These are phyloP conservation scores for Carex littledalei DNA, from an alignment of 176 grass and related monocot genomes.

Conservation along the genomic window DNA sequence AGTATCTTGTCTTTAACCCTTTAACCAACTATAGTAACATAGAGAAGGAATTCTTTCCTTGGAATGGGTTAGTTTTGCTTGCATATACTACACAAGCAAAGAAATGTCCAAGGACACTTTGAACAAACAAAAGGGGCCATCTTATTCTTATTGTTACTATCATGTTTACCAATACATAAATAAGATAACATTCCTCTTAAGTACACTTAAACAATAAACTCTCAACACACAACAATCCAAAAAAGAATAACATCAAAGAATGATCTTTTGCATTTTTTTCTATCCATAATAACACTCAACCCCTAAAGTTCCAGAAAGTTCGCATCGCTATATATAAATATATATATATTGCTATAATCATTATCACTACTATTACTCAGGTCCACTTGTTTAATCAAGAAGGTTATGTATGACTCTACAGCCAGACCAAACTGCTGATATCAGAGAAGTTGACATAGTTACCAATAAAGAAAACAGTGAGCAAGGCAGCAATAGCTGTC, in stretches of 20 bases:
- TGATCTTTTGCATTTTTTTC: constrained; percentile 17
- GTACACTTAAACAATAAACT: constrained; percentile 23
- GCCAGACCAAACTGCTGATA: constrained; percentile 27
- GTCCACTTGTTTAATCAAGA: constrained; percentile 12
- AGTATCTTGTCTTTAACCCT: not conserved
- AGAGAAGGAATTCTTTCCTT: not conserved
- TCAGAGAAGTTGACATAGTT: constrained; percentile 44
- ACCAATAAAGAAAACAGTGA: constrained; percentile 52
- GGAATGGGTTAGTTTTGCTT: not conserved
- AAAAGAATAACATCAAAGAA: constrained; percentile 17
- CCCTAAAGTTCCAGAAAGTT: constrained; percentile 13
- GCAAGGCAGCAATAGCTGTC: constrained; percentile 26
- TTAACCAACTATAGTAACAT: not conserved
- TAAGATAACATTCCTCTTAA: constrained; percentile 25
- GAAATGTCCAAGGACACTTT: not conserved
- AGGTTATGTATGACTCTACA: constrained; percentile 7
- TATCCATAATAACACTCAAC: constrained; percentile 14
- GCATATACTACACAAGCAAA: not conserved
- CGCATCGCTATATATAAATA: constrained; percentile 16
- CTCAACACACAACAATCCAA: constrained; percentile 21
- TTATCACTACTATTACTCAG: constrained; percentile 21
- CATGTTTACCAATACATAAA: constrained; percentile 16
- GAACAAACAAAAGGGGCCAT: constrained; percentile 1
- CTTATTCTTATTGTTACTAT: constrained; percentile 24
- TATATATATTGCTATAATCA: constrained; percentile 24